A percentile compares a stretch with the other conserved stretches of the same genome.
Conservation (phyloP, 129 eudicot species). For the Glebionis coronaria region DNA sequence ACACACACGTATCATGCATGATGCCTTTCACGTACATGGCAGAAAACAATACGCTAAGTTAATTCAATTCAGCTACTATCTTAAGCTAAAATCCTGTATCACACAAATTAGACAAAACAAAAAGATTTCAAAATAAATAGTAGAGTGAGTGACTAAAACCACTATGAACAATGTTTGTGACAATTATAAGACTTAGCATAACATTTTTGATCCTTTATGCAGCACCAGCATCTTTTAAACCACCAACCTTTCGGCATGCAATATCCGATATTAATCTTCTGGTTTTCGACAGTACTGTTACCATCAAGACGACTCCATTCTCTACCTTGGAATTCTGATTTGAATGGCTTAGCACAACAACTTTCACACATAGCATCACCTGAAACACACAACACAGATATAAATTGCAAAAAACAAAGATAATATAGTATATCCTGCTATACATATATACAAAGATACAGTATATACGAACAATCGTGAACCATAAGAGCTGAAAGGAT, state of each 20-base stretch:
- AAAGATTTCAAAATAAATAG: too few relatives aligned
- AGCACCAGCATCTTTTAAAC: background rate
- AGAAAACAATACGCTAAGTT: too few relatives aligned
- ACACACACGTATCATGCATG: too few relatives aligned
- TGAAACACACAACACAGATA: background rate
- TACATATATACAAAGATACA: background rate
- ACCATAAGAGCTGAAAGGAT: background rate
- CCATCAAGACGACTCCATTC: background rate
- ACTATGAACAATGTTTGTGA: background rate
- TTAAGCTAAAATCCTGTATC: too few relatives aligned
- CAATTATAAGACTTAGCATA: background rate
- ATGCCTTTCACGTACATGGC: too few relatives aligned
- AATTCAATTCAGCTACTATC: too few relatives aligned
- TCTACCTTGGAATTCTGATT: background rate
- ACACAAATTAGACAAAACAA: too few relatives aligned
- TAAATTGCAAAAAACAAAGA: background rate
- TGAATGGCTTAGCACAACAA: background rate
- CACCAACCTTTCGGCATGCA: background rate
- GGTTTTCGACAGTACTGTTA: background rate
- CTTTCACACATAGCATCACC: background rate
- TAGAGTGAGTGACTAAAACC: too few relatives aligned
- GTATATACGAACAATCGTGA: conserved; percentile 1
- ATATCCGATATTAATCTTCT: background rate
- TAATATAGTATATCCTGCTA: background rate
- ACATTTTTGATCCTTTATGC: background rate